These are phyloP conservation scores for Pseudogymnoascus sp. DNA, from an alignment of 2,329 filamentous ascomycete species.

Conservation along the genomic window DNA sequence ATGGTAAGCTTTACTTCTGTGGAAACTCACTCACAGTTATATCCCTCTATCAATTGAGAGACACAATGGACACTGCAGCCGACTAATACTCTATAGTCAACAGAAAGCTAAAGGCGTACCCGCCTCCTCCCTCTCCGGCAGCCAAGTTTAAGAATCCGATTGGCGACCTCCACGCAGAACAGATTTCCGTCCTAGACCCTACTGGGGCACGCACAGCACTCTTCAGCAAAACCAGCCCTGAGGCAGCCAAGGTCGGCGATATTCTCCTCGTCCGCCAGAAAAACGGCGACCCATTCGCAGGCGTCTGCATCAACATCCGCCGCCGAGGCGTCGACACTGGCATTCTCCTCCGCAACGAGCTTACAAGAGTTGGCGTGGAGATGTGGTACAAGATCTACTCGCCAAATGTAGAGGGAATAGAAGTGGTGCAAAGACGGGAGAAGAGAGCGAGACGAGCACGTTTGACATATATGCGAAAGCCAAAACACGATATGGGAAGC, in stretches of 20 bases:
- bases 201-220: conserved; percentile 74
- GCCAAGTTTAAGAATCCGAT: conserved; percentile 60
- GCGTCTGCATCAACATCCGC: conserved; percentile 81
- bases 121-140: conserved; percentile 48
- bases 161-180: conserved; percentile 55
- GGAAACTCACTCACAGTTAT: not conserved
- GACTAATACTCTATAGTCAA: conserved; percentile 23
- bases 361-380: conserved; percentile 84
- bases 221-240: conserved; percentile 69
- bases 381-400: conserved; percentile 97
- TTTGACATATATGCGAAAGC: conserved; percentile 84
- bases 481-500: conserved; percentile 79
- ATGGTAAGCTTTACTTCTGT: not conserved
- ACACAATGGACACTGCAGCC: not conserved
- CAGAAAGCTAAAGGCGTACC: conserved; percentile 44
- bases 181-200: conserved; percentile 73
- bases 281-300: conserved; percentile 81
- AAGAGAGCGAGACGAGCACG: conserved; percentile 83
- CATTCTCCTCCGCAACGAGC: conserved; percentile 75
- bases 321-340: conserved; percentile 83
- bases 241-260: conserved; percentile 78
- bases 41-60: not conserved
- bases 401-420: conserved; percentile 81
- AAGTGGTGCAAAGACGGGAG: conserved; percentile 79
- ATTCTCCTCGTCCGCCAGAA: conserved; percentile 83